Conservation (phyloP, 345 rosid species). For the Syzygium aqueum region DNA sequence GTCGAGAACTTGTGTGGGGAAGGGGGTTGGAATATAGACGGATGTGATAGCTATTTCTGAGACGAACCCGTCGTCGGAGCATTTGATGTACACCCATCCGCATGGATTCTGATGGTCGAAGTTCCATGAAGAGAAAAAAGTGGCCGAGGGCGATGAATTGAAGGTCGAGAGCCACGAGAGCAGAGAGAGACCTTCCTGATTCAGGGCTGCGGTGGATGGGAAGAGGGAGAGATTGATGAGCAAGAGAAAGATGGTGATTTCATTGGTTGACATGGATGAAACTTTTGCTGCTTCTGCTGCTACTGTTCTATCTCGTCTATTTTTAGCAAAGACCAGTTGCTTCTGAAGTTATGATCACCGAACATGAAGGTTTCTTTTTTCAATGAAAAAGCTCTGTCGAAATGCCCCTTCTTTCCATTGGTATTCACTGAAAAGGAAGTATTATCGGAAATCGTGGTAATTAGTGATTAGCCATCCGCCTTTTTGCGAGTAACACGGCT, state of each 20-base stretch:
- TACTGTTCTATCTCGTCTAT: slow-evolving; percentile 24
- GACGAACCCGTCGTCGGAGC: slow-evolving; percentile 35
- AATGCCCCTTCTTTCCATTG: slow-evolving; percentile 7
- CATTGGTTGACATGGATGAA: slow-evolving; percentile 33
- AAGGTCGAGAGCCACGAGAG: slow-evolving; percentile 67
- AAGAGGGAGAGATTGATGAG: slow-evolving; percentile 29
- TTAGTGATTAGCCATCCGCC: not conserved
- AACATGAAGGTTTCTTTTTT: slow-evolving; percentile 5
- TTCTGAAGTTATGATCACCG: not conserved
- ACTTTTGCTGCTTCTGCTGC: slow-evolving; percentile 3
- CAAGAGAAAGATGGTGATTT: slow-evolving; percentile 32
- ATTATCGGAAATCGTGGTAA: not conserved
- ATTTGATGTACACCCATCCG: slow-evolving; percentile 46
- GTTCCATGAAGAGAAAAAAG: slow-evolving; percentile 63
- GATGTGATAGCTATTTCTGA: slow-evolving; percentile 32
- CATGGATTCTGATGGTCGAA: slow-evolving; percentile 44
- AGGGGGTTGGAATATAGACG: slow-evolving; percentile 27
- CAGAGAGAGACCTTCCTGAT: slow-evolving; percentile 59
- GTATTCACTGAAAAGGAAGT: slow-evolving; percentile 9
- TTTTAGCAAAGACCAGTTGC: not conserved
- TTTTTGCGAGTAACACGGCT: not conserved
- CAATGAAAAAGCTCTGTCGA: slow-evolving; percentile 2
- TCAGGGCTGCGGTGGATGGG: slow-evolving; percentile 38
- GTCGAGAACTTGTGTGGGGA: slow-evolving; percentile 40
- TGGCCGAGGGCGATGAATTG: slow-evolving; percentile 36